Percentiles rank a stretch among this genome's conserved stretches.
phyloP scores from a whole-genome alignment of 768 basidiomycete genomes.

The Mycena kentingensis region DNA sequence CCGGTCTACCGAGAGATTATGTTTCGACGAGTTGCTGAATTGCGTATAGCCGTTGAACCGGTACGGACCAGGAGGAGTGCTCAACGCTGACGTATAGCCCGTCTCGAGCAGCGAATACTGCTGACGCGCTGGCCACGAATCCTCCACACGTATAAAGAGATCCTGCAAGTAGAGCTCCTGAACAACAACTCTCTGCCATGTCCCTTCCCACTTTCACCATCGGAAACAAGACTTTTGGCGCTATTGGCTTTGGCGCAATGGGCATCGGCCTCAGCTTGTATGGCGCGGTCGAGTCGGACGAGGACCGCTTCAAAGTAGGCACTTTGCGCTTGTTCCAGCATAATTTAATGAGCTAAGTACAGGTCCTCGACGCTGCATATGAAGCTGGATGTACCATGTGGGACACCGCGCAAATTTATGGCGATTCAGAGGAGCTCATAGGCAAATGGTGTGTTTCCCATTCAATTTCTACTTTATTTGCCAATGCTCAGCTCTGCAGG shows the following conservation, averaged over 20 bases:
- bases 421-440: constrained; percentile 45
- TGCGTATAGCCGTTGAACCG: too few species aligned
- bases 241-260: constrained; percentile 58
- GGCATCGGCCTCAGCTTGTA: constrained; percentile 47
- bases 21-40: too few species aligned
- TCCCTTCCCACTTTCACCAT: constrained; percentile 42
- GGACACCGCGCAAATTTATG: constrained; percentile 50
- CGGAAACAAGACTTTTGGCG: constrained; percentile 37
- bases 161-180: too few species aligned
- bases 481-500: constrained; percentile 26
- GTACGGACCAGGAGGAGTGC: too few species aligned
- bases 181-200: too few species aligned
- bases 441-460: constrained; percentile 42
- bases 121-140: too few species aligned
- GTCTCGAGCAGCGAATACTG: too few species aligned
- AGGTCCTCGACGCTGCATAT: constrained; percentile 47
- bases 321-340: not conserved
- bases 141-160: too few species aligned
- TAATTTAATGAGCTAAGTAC: not conserved
- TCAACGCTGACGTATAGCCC: too few species aligned
- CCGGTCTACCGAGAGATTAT: too few species aligned
- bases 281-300: constrained; percentile 42
- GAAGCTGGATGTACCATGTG: constrained; percentile 45
- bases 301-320: constrained; percentile 50
- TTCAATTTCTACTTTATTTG: not conserved